Evolutionary conservation across 306 rosid genomes (phyloP), one percentile per base, ranked within the genome.

Genomic region (Aeschynomene evenia): DNA sequence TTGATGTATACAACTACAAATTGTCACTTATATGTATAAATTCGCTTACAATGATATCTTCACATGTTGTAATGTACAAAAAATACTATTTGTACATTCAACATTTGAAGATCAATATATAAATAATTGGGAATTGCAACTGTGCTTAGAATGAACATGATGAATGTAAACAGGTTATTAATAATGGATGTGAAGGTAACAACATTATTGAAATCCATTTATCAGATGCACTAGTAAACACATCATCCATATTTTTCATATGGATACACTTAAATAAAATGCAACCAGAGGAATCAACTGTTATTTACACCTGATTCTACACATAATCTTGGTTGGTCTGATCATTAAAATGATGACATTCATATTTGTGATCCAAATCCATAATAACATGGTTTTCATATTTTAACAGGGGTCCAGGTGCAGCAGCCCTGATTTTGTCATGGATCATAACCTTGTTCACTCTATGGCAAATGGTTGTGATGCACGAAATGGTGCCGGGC

Each of bases 401-500:
- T 42, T 13, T 40, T 12, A 14, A 70, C n/a, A 81, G 98, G 96
- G 96, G 93, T 62, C 88, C 96, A 0, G 98, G 98, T 1, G 3
- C 75, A 23, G 63, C 28, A 0, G 19, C 82, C 0, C n/a, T 93
- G 14, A 0, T 73, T 2, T 7, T 93, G 21, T 93, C 98, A 75
- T 93, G 97, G 98, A 11, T 80, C 4, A 86, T 93, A 62, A 90
- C 98, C 11, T 34, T 90, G 16, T 93, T 83, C 74, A 90, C 96
- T 0, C 73, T 93, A 0, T 93, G 98, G 97, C 96, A 93, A 75
- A 86, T 90, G 96, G 97, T 93, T 9, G 90, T 88, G 73, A 90
- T 90, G 96, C 98, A 92, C 5, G 98, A 92, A 71, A 92, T 92
- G 96, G 87, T 86, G 10, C 91, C 98, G 0, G 98, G 93, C 1